Evolutionary conservation across 2,329 filamentous ascomycete species (phyloP).

Genomic region (Scopulariopsis brevicaulis): DNA sequence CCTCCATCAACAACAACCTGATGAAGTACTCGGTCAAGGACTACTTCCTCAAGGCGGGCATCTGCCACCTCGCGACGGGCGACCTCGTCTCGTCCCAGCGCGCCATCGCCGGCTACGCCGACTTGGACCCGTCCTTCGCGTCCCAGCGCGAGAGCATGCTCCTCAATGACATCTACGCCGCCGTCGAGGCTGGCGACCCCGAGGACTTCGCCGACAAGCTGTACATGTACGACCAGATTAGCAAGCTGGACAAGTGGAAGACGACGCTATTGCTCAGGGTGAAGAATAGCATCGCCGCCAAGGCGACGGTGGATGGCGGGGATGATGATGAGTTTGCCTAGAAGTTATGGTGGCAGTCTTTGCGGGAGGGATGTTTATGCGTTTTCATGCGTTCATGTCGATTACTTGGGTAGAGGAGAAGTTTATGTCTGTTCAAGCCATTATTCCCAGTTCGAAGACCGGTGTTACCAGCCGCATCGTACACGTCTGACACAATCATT

Average conservation of each 20-base stretch:
- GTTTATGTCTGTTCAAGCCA: neutral
- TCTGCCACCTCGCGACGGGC: conserved; percentile 67
- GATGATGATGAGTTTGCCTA: conserved; percentile 12
- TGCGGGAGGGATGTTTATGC: neutral
- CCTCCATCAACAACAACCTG: conserved; percentile 76
- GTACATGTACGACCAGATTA: conserved; percentile 84
- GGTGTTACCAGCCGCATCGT: neutral
- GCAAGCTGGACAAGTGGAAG: conserved; percentile 96
- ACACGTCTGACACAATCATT: neutral
- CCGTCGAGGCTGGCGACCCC: conserved; percentile 67
- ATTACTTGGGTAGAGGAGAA: neutral
- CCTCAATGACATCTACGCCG: conserved; percentile 62
- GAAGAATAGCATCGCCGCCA: conserved; percentile 68
- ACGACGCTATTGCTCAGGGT: conserved; percentile 71
- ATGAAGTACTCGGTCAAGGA: conserved; percentile 94
- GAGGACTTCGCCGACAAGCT: conserved; percentile 78
- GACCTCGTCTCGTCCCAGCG: conserved; percentile 71
- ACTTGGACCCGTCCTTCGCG: conserved; percentile 67
- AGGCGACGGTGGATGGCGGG: conserved; percentile 27
- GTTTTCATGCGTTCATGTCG: neutral
- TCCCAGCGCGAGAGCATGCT: conserved; percentile 73
- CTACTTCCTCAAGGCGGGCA: conserved; percentile 86
- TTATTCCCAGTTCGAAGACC: neutral
- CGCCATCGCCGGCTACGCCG: conserved; percentile 71
- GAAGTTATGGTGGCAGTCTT: neutral